Evolutionary conservation across 192 early-diverging fungal genomes (phyloP).

Genomic region (Rhizophlyctis rosea): DNA sequence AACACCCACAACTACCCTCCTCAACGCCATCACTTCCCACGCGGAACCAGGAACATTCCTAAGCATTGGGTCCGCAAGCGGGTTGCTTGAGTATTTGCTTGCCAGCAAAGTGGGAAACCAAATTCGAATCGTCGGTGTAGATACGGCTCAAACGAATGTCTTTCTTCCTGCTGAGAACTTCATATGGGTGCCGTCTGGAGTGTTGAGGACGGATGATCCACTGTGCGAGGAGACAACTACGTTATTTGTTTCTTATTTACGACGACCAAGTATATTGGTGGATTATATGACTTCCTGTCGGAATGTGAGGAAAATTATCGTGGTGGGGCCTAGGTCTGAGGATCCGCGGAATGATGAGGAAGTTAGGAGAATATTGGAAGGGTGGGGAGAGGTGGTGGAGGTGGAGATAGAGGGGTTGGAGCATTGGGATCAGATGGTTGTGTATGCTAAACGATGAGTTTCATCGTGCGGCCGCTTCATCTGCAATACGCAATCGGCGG

Average conservation of each 20-base stretch:
- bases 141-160: conserved; percentile 4
- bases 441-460: too few species aligned
- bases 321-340: conserved; percentile 10
- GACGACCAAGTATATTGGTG: conserved; percentile 3
- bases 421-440: too few species aligned
- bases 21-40: not conserved
- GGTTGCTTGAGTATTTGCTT: conserved; percentile 14
- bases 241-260: conserved; percentile 9
- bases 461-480: too few species aligned
- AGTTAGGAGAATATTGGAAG: not conserved
- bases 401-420: too few species aligned
- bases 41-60: conserved; percentile 1
- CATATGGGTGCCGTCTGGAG: conserved; percentile 2
- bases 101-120: not conserved
- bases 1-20: not conserved
- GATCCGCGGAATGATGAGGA: conserved; percentile 11
- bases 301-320: not conserved
- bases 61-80: conserved; percentile 15
- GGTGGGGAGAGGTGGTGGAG: too few species aligned
- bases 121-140: not conserved
- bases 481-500: too few species aligned
- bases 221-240: not conserved
- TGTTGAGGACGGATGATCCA: not conserved
- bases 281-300: conserved; percentile 4
- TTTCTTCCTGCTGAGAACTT: conserved; percentile 2